Percentiles rank a stretch among this genome's conserved stretches.
phyloP scores from a whole-genome alignment of 495 filamentous ascomycete genomes.

The Rostrohypoxylon terebratum region DNA sequence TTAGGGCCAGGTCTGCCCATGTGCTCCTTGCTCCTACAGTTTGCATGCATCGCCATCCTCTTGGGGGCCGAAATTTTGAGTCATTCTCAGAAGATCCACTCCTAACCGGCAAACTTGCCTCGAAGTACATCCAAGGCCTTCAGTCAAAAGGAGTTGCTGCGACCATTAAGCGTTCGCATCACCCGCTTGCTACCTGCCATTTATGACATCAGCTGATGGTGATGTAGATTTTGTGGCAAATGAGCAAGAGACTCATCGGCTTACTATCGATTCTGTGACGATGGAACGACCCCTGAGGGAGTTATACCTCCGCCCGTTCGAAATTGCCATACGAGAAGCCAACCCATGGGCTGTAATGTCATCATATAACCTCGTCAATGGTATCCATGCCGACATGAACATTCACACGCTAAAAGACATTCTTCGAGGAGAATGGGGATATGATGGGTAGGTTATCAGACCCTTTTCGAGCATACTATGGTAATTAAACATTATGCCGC shows the following conservation, averaged over 20 bases:
- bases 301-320: conserved; percentile 84
- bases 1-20: conserved; percentile 76
- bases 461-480: conserved; percentile 7
- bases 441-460: conserved; percentile 67
- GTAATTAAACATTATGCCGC: conserved; percentile 35
- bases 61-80: conserved; percentile 88
- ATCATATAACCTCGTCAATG: conserved; percentile 88
- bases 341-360: conserved; percentile 84
- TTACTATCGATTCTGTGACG: conserved; percentile 77
- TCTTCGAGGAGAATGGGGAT: conserved; percentile 81
- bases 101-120: conserved; percentile 79
- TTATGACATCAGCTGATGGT: conserved; percentile 44
- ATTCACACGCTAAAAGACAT: conserved; percentile 75
- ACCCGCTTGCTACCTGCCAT: conserved; percentile 6
- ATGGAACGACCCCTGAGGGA: conserved; percentile 81
- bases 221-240: conserved; percentile 79
- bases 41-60: conserved; percentile 83
- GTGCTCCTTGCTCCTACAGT: conserved; percentile 84
- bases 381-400: conserved; percentile 81
- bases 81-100: conserved; percentile 88
- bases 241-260: conserved; percentile 83
- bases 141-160: conserved; percentile 80
- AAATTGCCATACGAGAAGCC: conserved; percentile 82
- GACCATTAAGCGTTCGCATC: conserved; percentile 75
- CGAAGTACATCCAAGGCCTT: conserved; percentile 77